Base-by-base conservation (phyloP, 352 stramenopile species). In the Pythium aquatile region DNA sequence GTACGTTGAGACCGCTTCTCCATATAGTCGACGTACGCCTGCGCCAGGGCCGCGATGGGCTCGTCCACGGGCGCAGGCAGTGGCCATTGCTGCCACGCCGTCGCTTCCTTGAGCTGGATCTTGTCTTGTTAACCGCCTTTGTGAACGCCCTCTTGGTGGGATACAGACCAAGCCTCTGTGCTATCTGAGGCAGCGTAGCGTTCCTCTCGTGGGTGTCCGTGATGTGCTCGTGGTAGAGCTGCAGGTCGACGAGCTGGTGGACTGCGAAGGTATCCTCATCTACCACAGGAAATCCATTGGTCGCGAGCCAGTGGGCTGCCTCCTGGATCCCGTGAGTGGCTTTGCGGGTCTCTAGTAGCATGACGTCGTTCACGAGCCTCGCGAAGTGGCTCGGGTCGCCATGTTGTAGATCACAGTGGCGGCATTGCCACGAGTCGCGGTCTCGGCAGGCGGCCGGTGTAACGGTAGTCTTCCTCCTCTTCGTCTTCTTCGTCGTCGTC, bases 151-250 rank as follows among this genome's bases (percentile, higher is more conserved):
- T 61, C 33, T 26, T 42, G 16, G 3, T 46, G 7, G 49, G 30
- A 26, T 59, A 13, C 10, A 61, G 49, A 20, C 8, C 29, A 1
- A 51, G 39, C 39, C 52, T 47, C 5, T 61, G 30, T 3, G 54
- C 61, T 30, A 68, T 52, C 44, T 47, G 40, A 20, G 17, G 16
- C 20, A 70, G 30, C 48, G 20, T 55, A 10, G 63, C 67, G 16
- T 65, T 32, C 17, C 67, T 47, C 37, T 33, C 37, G 2, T 51
- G 35, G 5, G 32, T 35, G 28, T 78, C 58, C n/a, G 69, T 51
- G 14, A 55, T 2, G 30, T 53, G 65, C 54, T 77, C 67, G 28
- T 70, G 67, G 8, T 72, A 40, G 29, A 80, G 40, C 44, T 80
- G 66, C 59, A 80, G 53, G 28, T 80, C 73, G 3, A 75, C 70